Evolutionary conservation across 2,329 filamentous ascomycete genomes (phyloP).

Genomic region (Botrytis galanthina): DNA sequence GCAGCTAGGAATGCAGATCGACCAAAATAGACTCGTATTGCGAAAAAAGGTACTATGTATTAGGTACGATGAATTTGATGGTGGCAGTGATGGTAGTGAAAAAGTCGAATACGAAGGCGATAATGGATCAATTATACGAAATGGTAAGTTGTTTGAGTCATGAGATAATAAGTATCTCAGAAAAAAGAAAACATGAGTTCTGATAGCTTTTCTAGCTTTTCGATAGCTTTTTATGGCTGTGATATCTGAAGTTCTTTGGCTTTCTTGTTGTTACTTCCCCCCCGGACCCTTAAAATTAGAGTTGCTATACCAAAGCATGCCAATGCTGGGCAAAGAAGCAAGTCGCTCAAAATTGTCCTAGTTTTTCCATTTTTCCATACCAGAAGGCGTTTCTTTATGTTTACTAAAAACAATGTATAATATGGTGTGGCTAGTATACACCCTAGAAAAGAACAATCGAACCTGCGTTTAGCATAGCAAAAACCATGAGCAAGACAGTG

Average conservation of each 20-base stretch:
- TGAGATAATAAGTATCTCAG: not conserved
- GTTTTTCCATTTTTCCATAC: not conserved
- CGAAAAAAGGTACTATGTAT: not conserved
- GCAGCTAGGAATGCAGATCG: not conserved
- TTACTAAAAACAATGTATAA: not conserved
- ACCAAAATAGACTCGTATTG: constrained; percentile 15
- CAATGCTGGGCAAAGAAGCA: not conserved
- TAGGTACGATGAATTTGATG: not conserved
- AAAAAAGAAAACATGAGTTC: not conserved
- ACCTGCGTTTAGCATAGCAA: not conserved
- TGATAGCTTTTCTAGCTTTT: not conserved
- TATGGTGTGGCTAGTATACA: not conserved
- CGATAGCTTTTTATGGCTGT: not conserved
- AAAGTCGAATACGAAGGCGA: not conserved
- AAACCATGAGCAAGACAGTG: not conserved
- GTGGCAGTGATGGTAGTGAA: not conserved
- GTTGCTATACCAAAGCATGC: not conserved
- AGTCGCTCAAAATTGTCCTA: not conserved
- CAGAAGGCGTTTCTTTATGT: not conserved
- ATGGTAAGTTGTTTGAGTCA: not conserved
- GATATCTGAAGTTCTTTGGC: not conserved
- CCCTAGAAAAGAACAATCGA: not conserved
- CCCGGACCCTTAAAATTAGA: not conserved
- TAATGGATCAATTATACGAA: not conserved
- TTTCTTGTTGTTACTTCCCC: not conserved